Evolutionary conservation across 345 rosid species (phyloP), one percentile per base, ranked within the genome.

Genomic region (Murraya koenigii): DNA sequence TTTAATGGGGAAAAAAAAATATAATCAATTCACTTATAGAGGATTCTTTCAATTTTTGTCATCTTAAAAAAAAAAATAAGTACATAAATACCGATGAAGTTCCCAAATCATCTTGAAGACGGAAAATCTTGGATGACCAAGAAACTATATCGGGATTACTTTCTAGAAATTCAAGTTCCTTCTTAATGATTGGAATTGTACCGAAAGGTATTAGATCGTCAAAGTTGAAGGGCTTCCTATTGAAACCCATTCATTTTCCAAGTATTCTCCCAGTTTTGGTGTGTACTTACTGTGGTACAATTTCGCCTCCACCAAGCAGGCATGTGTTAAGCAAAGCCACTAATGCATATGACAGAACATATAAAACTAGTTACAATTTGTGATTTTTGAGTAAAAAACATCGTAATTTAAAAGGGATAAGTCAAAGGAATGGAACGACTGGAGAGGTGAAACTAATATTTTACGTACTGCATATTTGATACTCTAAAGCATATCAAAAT

Each of bases 71-170:
- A 4, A 68, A 68, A 20, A 13, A 4, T 23, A 14, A 5, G 23
- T 6, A n/a, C n/a, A n/a, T n/a, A n/a, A 9, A 2, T 35, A 73
- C 82, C 79, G 58, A 13, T 61, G 80, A 75, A 66, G 69, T 81
- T 58, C 80, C 83, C 74, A 81, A 49, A 75, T 81, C 80, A 58
- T 81, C 78, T 75, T 75, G 75, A 32, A 81, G 75, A 13, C 80
- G 63, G 6, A 81, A 75, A 30, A 72, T 66, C 15, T 13, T 11
- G 4, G 77, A 64, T 23, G 71, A 15, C 6, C 69, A 66, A 35
- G 71, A 14, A 22, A 81, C 7, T 7, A 80, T 6, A 7, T 38
- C 63, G 0, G 77, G 69, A 8, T 1, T 4, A 35, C 36, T 49
- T 14, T 80, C 76, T 32, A 80, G 0, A 6, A 10, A 38, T 26